phyloP scores from a whole-genome alignment of 140 eudicot genomes.

The Flaveria floridana region DNA sequence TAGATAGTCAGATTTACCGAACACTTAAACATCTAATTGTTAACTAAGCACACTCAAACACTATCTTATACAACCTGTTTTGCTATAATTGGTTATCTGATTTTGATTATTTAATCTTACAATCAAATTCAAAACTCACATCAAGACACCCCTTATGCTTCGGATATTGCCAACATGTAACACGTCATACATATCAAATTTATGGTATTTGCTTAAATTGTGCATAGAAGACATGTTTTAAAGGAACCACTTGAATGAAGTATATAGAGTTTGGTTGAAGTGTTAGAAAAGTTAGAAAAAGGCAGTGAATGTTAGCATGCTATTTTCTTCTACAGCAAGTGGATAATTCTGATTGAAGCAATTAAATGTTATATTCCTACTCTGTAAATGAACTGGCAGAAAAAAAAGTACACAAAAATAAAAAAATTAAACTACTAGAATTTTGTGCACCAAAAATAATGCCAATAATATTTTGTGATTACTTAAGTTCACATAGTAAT shows the following conservation, averaged over 20 bases:
- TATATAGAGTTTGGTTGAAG: conserved; percentile 3
- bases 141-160: neutral
- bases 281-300: neutral
- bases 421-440: neutral
- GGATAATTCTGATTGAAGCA: neutral
- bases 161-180: conserved; percentile 1
- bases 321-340: neutral
- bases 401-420: neutral
- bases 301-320: conserved; percentile 1
- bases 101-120: neutral
- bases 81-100: neutral
- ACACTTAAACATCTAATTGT: neutral
- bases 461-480: neutral
- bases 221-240: neutral
- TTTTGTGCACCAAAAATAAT: neutral
- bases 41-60: neutral
- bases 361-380: neutral
- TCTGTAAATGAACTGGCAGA: conserved; percentile 3
- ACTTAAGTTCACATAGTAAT: no score
- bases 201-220: conserved; percentile 12
- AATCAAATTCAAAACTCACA: neutral
- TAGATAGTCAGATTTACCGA: neutral
- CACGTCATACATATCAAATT: conserved; percentile 7
- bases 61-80: neutral
- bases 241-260: conserved; percentile 1